A percentile compares a stretch with the other conserved stretches of the same genome.
These are phyloP conservation scores for Dryas integrifolia DNA, from an alignment of 331 rosid species.

Conservation along the genomic window DNA sequence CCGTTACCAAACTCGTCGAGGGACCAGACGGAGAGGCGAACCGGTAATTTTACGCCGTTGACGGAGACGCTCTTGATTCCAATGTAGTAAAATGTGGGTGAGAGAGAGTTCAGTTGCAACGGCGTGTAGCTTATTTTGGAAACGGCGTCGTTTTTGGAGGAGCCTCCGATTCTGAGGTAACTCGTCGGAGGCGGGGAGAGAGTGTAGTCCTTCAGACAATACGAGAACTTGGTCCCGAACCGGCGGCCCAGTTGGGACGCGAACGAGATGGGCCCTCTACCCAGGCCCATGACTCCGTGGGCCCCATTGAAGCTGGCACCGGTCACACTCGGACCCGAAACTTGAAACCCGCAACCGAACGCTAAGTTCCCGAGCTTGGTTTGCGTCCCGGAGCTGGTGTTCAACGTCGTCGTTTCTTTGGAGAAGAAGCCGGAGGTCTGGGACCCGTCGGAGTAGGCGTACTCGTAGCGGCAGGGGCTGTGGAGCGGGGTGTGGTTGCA, in stretches of 20 bases:
- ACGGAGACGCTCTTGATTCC: conserved; percentile 40
- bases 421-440: conserved; percentile 57
- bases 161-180: conserved; percentile 63
- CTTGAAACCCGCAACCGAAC: conserved; percentile 66
- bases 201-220: conserved; percentile 71
- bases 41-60: conserved; percentile 38
- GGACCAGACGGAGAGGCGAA: conserved; percentile 51
- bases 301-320: conserved; percentile 62
- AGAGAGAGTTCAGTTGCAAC: conserved; percentile 39
- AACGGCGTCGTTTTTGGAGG: conserved; percentile 20
- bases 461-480: conserved; percentile 60
- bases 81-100: conserved; percentile 70
- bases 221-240: conserved; percentile 66
- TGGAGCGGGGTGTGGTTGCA: conserved; percentile 53
- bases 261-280: conserved; percentile 68
- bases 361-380: conserved; percentile 4
- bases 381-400: conserved; percentile 35
- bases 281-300: conserved; percentile 77
- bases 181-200: conserved; percentile 71
- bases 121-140: conserved; percentile 51
- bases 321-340: conserved; percentile 57
- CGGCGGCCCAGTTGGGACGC: conserved; percentile 56
- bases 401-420: conserved; percentile 49
- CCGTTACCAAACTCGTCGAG: conserved; percentile 54
- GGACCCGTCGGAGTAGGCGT: conserved; percentile 66